Base-by-base conservation (phyloP, 2,329 filamentous ascomycete genomes). In the Penicillium sumatraense region DNA sequence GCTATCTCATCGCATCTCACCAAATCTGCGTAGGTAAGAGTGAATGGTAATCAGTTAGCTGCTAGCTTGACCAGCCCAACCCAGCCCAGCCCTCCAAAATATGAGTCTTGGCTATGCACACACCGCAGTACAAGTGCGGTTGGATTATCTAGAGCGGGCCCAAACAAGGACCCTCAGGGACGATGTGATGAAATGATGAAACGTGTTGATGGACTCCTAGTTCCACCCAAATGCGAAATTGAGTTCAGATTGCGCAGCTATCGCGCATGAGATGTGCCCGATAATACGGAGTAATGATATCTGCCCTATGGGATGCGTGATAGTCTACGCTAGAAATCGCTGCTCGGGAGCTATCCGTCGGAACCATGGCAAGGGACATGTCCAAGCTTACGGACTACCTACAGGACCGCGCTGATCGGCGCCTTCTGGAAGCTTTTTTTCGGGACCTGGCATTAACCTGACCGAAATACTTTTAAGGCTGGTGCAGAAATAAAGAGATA, bases 21-120 rank as follows among this genome's bases (percentile, higher is more conserved):
- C 60, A 63, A 64, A 62, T 64, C 50, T 16, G 21, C 50, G 52
- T 64, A 59, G 60, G 62, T 65, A 56, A 64, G 42, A 49, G 49
- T 55, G 42, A 31, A 46, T 20, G 42, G 26, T 46, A 61, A 56
- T 48, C 52, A 45, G n/a, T 44, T 27, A 20, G 42, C n/a, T n/a
- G n/a, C n/a, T n/a, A n/a, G n/a, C n/a, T n/a, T n/a, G n/a, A n/a
- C n/a, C n/a, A n/a, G 3, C 16, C 31, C 16, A 20, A n/a, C 40
- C 2, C 4, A 44, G 27, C 29, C 29, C 6, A 21, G n/a, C 2
- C 9, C 3, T 29, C 13, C n/a, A 20, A 46, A 31, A 31, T 9
- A 18, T 7, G 29, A 11, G 26, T 29, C 42, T 46, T 31, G 42
- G 42, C 42, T 13, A 26, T 46, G 27, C 42, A 18, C 26, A 29